A percentile compares a stretch with the other conserved stretches of the same genome.
Evolutionary conservation across 2,329 filamentous ascomycete species (phyloP).

Genomic region (Ceratocystis variospora): DNA sequence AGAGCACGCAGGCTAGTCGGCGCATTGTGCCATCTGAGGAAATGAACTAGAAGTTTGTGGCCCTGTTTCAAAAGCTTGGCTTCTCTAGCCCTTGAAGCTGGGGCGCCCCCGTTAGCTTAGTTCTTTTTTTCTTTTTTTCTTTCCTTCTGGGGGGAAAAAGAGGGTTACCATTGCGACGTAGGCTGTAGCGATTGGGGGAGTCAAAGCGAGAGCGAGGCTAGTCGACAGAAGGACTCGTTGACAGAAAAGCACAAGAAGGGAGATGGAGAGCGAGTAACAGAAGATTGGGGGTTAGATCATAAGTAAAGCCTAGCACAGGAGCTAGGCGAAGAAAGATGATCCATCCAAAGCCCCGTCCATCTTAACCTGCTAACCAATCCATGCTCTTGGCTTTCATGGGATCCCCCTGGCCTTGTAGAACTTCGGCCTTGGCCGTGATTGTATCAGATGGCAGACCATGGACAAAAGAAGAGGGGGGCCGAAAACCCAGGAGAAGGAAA

Average conservation of each 20-base stretch:
- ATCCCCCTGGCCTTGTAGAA: neutral
- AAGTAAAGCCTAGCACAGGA: neutral
- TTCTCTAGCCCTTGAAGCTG: neutral
- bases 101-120: too few species aligned
- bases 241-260: neutral
- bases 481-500: neutral
- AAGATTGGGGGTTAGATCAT: neutral
- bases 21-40: conserved; percentile 3
- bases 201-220: neutral
- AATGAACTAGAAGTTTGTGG: conserved; percentile 6
- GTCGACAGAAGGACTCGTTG: neutral
- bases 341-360: neutral
- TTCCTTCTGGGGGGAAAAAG: neutral
- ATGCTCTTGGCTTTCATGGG: neutral
- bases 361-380: neutral
- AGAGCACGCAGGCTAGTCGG: neutral
- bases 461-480: neutral
- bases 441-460: neutral
- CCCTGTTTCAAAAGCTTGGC: conserved; percentile 7
- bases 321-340: neutral
- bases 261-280: neutral
- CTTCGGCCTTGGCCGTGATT: conserved; percentile 3
- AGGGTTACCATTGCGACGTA: neutral
- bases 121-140: too few species aligned
- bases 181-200: neutral